Conservation (phyloP, 176 grass and related monocot genomes). For the Miscanthus lutarioriparius region DNA sequence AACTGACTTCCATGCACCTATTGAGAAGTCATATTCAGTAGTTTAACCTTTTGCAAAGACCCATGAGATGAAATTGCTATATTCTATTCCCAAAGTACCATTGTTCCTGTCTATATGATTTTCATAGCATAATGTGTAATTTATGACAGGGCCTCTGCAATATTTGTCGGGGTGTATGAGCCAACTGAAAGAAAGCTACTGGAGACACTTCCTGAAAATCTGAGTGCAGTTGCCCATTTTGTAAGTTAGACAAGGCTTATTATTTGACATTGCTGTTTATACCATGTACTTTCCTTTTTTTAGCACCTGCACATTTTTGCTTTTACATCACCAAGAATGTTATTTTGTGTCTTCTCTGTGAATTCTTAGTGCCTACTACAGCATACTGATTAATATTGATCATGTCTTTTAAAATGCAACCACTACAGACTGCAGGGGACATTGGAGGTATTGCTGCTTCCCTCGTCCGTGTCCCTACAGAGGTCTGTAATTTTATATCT, state of each 20-base stretch:
- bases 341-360: background rate
- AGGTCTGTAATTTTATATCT: conserved; percentile 51
- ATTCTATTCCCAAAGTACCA: background rate
- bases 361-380: conserved; percentile 7
- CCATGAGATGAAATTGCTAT: background rate
- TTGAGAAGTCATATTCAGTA: background rate
- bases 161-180: conserved; percentile 97
- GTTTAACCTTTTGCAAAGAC: background rate
- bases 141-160: conserved; percentile 76
- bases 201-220: conserved; percentile 74
- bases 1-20: background rate
- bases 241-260: conserved; percentile 44
- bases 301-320: background rate
- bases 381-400: conserved; percentile 27
- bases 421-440: conserved; percentile 75
- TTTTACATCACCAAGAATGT: background rate
- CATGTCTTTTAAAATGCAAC: conserved; percentile 21
- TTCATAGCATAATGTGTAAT: background rate
- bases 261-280: background rate
- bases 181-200: conserved; percentile 83
- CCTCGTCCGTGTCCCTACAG: conserved; percentile 90
- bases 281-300: conserved; percentile 5
- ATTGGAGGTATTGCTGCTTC: conserved; percentile 89
- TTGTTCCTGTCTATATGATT: background rate
- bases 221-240: conserved; percentile 94